Evolutionary conservation across 2,329 filamentous ascomycete genomes (phyloP).

Genomic region (Macrophomina phaseolina): DNA sequence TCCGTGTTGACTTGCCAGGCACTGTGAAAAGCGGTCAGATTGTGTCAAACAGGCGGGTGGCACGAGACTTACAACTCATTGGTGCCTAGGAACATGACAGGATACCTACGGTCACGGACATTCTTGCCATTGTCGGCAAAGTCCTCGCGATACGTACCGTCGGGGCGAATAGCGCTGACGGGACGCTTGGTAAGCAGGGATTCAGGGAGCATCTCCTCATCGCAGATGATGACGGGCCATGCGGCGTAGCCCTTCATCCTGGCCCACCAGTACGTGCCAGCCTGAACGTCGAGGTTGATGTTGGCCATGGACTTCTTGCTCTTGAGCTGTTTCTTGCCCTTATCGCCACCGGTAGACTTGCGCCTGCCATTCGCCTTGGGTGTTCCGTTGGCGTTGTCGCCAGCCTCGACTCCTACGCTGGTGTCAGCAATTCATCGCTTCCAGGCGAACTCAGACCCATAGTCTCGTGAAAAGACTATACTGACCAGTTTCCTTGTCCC

Average conservation of each 20-base stretch:
- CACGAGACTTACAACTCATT: conserved; percentile 90
- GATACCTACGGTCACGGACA: conserved; percentile 82
- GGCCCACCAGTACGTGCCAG: conserved; percentile 90
- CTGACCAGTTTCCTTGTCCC: conserved; percentile 34
- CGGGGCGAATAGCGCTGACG: conserved; percentile 78
- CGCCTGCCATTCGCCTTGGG: conserved; percentile 61
- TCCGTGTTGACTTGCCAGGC: conserved; percentile 90
- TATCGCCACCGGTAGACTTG: conserved; percentile 74
- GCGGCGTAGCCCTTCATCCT: conserved; percentile 93
- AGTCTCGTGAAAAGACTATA: not conserved
- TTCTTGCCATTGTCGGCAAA: conserved; percentile 89
- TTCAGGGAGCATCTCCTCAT: conserved; percentile 90
- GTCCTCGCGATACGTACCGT: conserved; percentile 86
- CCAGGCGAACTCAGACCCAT: not conserved
- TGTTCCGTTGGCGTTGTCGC: conserved; percentile 55
- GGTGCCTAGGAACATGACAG: conserved; percentile 92
- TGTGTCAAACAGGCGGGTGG: not conserved
- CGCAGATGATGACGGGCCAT: conserved; percentile 93
- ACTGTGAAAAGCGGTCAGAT: conserved; percentile 55
- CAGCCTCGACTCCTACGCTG: conserved; percentile 38
- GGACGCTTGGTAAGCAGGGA: conserved; percentile 78
- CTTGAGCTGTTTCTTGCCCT: conserved; percentile 78
- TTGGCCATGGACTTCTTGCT: conserved; percentile 82
- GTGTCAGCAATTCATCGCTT: conserved; percentile 1
- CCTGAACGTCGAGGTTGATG: conserved; percentile 74